A percentile compares a stretch with the other conserved stretches of the same genome.
These are phyloP conservation scores for Mucor mucedo DNA, from an alignment of 371 early-diverging fungal species.

Conservation along the genomic window DNA sequence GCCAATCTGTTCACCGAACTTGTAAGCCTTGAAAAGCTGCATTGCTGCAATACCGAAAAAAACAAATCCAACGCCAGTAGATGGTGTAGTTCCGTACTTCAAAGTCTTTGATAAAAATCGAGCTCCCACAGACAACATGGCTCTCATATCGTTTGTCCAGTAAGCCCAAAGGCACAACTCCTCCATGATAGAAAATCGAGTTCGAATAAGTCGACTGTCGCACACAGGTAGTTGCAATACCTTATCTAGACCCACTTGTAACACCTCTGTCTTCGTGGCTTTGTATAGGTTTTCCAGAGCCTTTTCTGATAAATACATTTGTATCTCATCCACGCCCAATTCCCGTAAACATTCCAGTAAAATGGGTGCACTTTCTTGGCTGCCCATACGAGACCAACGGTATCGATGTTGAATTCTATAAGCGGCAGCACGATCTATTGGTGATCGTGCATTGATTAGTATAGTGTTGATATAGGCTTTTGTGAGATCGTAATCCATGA, in stretches of 20 bases:
- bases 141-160: conserved; percentile 41
- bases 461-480: conserved; percentile 34
- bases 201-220: conserved; percentile 46
- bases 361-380: conserved; percentile 37
- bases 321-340: conserved; percentile 42
- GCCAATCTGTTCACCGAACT: conserved; percentile 50
- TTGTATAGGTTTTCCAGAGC: conserved; percentile 35
- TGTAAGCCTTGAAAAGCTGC: conserved; percentile 46
- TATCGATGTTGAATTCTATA: conserved; percentile 49
- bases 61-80: conserved; percentile 53
- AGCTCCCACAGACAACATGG: conserved; percentile 40
- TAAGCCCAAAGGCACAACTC: conserved; percentile 52
- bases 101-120: conserved; percentile 40
- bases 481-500: conserved; percentile 41
- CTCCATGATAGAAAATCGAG: conserved; percentile 46
- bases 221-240: conserved; percentile 42
- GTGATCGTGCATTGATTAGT: conserved; percentile 39
- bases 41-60: conserved; percentile 51
- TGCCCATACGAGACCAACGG: conserved; percentile 39
- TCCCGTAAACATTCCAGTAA: conserved; percentile 47
- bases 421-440: conserved; percentile 52
- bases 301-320: conserved; percentile 28
- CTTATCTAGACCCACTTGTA: conserved; percentile 36
- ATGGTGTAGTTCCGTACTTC: conserved; percentile 43
- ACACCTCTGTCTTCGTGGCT: conserved; percentile 35